Percentiles rank a stretch among this genome's conserved stretches.
These are phyloP conservation scores for Halophytophthora polymorphica DNA, from an alignment of 352 stramenopile genomes.

Conservation along the genomic window DNA sequence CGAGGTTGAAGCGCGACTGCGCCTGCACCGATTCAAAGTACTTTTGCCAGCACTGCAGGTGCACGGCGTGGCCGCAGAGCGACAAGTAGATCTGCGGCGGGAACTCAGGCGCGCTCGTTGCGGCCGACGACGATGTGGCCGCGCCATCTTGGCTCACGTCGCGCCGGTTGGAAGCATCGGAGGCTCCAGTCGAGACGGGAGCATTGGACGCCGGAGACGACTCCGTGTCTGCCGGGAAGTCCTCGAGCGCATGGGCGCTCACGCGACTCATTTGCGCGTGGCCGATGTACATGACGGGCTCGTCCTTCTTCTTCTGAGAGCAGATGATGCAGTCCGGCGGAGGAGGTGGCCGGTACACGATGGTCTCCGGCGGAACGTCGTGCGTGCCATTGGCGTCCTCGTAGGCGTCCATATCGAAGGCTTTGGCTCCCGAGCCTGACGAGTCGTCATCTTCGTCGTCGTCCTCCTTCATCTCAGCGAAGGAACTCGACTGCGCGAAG, in stretches of 20 bases:
- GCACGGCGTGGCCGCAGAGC: conserved; percentile 88
- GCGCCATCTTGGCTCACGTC: conserved; percentile 9
- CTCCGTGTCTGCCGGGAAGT: conserved; percentile 34
- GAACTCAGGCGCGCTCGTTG: conserved; percentile 23
- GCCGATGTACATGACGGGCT: conserved; percentile 85
- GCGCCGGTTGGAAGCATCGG: conserved; percentile 13
- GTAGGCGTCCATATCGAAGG: conserved; percentile 8
- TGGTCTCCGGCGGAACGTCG: conserved; percentile 23
- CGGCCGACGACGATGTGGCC: conserved; percentile 11
- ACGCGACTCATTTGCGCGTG: conserved; percentile 73
- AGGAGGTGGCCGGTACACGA: conserved; percentile 64
- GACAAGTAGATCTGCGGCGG: conserved; percentile 70
- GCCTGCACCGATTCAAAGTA: conserved; percentile 87
- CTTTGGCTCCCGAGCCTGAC: conserved; percentile 18
- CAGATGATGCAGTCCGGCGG: conserved; percentile 85
- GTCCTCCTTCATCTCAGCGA: conserved; percentile 70
- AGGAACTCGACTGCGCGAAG: conserved; percentile 67
- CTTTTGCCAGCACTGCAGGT: conserved; percentile 85
- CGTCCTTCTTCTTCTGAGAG: conserved; percentile 78
- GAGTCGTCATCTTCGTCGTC: conserved; percentile 48
- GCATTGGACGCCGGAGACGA: conserved; percentile 1
- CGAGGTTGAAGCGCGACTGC: conserved; percentile 64
- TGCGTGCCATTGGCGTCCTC: conserved; percentile 15
- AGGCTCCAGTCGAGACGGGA: not conserved
- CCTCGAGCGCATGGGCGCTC: conserved; percentile 44